phyloP scores from a whole-genome alignment of 2,329 filamentous ascomycete species.

The Periconia digitata region DNA sequence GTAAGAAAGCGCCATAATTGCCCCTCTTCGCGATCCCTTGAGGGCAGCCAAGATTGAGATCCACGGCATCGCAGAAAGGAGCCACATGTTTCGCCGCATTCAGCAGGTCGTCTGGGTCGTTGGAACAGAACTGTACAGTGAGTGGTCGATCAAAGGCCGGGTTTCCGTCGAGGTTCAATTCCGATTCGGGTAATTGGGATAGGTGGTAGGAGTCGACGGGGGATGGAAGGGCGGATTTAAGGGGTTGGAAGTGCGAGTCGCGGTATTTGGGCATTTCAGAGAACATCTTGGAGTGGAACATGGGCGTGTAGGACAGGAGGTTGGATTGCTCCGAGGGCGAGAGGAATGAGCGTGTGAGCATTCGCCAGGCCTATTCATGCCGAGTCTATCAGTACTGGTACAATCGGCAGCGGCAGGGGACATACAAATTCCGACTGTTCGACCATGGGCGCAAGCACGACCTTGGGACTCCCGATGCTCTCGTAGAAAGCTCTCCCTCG shows the following conservation, averaged over 20 bases:
- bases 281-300: conserved; percentile 93
- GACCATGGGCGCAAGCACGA: conserved; percentile 94
- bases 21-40: conserved; percentile 92
- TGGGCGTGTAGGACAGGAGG: conserved; percentile 88
- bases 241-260: conserved; percentile 77
- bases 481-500: conserved; percentile 90
- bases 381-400: conserved; percentile 3
- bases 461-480: conserved; percentile 88
- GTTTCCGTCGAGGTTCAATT: conserved; percentile 74
- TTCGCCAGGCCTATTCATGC: conserved; percentile 80
- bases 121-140: conserved; percentile 95
- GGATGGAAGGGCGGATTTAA: conserved; percentile 40
- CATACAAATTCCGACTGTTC: conserved; percentile 96
- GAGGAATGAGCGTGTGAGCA: conserved; percentile 93
- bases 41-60: conserved; percentile 93
- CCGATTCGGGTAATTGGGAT: conserved; percentile 27
- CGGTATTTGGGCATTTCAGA: conserved; percentile 75
- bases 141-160: conserved; percentile 81
- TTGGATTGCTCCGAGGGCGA: conserved; percentile 56
- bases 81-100: conserved; percentile 75
- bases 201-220: conserved; percentile 39
- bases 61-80: conserved; percentile 90
- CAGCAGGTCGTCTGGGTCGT: conserved; percentile 78
- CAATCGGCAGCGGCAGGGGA: conserved; percentile 18
- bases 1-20: conserved; percentile 90